These are phyloP conservation scores for Chalciporus sphaerocephalus DNA, from an alignment of 768 basidiomycete species.

Conservation along the genomic window DNA sequence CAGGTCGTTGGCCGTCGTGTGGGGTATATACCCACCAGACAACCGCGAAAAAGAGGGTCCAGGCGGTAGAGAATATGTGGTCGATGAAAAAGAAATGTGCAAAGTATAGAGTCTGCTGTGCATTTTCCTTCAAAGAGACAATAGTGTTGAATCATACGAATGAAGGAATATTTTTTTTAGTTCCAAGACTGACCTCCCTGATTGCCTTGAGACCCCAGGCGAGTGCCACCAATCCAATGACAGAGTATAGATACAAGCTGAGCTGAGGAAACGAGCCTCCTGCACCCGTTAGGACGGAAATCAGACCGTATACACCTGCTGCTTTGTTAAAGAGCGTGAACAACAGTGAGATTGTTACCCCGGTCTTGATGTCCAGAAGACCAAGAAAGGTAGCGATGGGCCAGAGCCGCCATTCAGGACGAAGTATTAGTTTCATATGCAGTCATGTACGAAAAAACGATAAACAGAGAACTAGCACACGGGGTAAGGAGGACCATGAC, in stretches of 20 bases:
- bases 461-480: background rate
- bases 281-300: conserved; percentile 84
- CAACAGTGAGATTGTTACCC: conserved; percentile 80
- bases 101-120: conserved; percentile 81
- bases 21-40: conserved; percentile 89
- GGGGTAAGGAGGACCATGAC: conserved; percentile 10
- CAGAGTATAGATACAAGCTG: conserved; percentile 90
- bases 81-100: conserved; percentile 91
- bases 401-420: conserved; percentile 79
- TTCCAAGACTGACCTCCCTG: conserved; percentile 57
- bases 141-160: conserved; percentile 11
- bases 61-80: conserved; percentile 83
- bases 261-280: conserved; percentile 94
- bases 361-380: conserved; percentile 89
- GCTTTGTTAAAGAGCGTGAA: conserved; percentile 98
- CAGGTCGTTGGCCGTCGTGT: conserved; percentile 79
- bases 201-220: conserved; percentile 87
- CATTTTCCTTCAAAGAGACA: conserved; percentile 69
- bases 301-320: conserved; percentile 93
- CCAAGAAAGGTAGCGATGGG: conserved; percentile 81
- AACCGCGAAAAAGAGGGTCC: conserved; percentile 89
- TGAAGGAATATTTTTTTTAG: conserved; percentile 2
- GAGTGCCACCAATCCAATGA: conserved; percentile 71
- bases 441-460: conserved; percentile 28
- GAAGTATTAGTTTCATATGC: conserved; percentile 75